Base-by-base conservation (phyloP, 495 filamentous ascomycete genomes). In the Talaromyces proteolyticus region DNA sequence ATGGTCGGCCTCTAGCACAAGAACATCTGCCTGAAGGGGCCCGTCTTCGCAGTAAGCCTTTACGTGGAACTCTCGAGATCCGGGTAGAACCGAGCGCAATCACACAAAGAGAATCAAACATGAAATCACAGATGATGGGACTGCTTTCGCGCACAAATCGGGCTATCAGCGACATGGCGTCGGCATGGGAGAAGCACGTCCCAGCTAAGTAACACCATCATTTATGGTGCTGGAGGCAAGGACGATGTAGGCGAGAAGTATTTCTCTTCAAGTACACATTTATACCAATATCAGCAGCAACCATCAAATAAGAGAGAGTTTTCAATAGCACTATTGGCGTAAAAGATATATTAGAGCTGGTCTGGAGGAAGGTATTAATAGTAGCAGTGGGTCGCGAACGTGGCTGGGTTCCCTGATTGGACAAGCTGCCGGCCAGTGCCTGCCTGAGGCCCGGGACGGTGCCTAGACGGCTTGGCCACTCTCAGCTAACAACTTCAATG, bases 1-100 rank as follows among this genome's bases (percentile, higher is more conserved):
- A 74, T 19, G 86, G 86, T 17, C 70, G 54, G 22, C 50, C 42
- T 21, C 47, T 49, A 23, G 20, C 47, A 2, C 47, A 21, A 7
- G 47, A 49, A 4, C 39, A 41, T 14, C 47, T 49, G n/a, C 44
- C 44, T 6, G 11, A 18, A 16, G 29, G 36, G 5, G 36, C 17
- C 29, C 16, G 34, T 22, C 20, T 49, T 24, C 47, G 20, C 18
- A 10, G 14, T 4, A 16, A 20, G 18, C 47, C 37, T 6, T n/a
- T 49, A 26, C 34, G 12, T 41, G 47, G 47, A 11, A 49, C 47
- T 39, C 29, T 49, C 7, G 47, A 49, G 11, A 49, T 49, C 14
- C n/a, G 17, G 20, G 3, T 25, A 10, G 29, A 25, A 16, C 23
- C 29, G 5, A 16, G 18, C 16, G 34, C 38, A 12, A 25, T 16